These are phyloP conservation scores for Fagopyrum homotropicum DNA, from an alignment of 148 eudicot genomes.

Conservation along the genomic window DNA sequence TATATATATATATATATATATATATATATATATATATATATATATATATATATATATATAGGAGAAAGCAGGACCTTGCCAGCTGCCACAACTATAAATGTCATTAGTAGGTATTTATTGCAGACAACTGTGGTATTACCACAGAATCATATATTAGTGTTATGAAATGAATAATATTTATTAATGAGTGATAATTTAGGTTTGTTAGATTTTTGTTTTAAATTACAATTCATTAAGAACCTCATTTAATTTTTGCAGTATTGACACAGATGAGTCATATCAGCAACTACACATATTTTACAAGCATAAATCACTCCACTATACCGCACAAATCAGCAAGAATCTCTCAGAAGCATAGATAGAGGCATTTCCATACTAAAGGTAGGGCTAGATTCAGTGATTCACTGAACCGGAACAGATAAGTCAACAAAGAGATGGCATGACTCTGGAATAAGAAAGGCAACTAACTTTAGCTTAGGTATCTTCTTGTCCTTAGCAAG, in stretches of 20 bases:
- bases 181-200: not conserved
- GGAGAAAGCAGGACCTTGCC: not conserved
- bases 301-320: not conserved
- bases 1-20: not conserved
- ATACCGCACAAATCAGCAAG: not conserved
- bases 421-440: not conserved
- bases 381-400: not conserved
- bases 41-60: not conserved
- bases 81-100: not conserved
- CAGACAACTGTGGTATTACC: not conserved
- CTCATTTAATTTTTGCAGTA: not conserved
- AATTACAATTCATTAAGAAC: not conserved
- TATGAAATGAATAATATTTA: not conserved
- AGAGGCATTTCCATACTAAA: not conserved
- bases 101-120: not conserved
- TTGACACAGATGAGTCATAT: not conserved
- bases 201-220: not conserved
- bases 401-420: not conserved
- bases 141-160: not conserved
- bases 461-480: slow-evolving; percentile 9
- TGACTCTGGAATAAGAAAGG: slow-evolving; percentile 3
- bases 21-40: not conserved
- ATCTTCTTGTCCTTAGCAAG: not conserved
- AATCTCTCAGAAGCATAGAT: not conserved
- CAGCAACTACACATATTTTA: not conserved